Conservation (phyloP, 495 filamentous ascomycete species). For the Trichocladium antarcticum region DNA sequence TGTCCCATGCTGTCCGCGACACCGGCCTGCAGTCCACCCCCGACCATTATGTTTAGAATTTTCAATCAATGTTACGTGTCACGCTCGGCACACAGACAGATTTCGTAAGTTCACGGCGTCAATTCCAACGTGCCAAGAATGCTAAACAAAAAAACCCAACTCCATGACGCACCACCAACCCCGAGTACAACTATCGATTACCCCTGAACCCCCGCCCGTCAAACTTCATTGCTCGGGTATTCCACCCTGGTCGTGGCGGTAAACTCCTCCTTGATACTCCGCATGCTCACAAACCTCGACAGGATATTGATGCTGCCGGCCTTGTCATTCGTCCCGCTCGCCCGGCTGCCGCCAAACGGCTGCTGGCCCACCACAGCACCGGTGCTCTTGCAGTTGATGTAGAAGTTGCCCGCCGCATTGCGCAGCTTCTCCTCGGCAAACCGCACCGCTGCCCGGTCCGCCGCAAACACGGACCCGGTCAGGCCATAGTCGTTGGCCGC, state of each 20-base stretch:
- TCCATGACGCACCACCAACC: background rate
- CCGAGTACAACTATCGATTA: background rate
- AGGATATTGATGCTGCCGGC: conserved; percentile 68
- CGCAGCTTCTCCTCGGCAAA: conserved; percentile 62
- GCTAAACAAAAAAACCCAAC: background rate
- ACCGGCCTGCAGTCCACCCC: background rate
- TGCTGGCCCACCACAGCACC: conserved; percentile 89
- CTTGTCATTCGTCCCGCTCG: conserved; percentile 88
- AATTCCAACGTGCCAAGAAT: background rate
- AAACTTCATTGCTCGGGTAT: conserved; percentile 69
- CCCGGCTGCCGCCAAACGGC: conserved; percentile 76
- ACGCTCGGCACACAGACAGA: too few relatives aligned
- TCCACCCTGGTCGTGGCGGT: conserved; percentile 51
- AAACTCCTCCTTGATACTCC: conserved; percentile 90
- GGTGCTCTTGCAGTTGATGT: conserved; percentile 88
- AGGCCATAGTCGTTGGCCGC: conserved; percentile 62
- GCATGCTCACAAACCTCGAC: conserved; percentile 66
- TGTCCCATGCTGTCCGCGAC: conserved; percentile 13
- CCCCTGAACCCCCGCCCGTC: too few relatives aligned
- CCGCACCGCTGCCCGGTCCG: conserved; percentile 55
- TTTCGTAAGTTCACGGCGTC: background rate
- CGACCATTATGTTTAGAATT: too few relatives aligned
- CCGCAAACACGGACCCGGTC: conserved; percentile 68
- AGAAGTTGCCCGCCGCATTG: conserved; percentile 78
- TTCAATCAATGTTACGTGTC: too few relatives aligned